phyloP scores from a whole-genome alignment of 1,284 basidiomycete species.

The Malassezia caprae region DNA sequence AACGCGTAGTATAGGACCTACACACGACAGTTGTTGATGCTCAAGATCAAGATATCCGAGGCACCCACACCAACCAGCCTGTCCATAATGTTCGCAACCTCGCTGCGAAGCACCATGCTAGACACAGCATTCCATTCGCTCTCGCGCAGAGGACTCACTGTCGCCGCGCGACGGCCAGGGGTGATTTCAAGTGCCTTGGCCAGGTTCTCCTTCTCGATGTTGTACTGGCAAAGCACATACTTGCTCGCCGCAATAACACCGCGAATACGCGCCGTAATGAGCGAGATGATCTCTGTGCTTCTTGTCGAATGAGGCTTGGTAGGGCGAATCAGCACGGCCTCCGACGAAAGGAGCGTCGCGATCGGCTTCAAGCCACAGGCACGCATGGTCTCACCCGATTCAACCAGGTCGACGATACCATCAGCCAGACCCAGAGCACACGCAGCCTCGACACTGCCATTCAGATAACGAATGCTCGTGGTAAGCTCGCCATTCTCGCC shows the following conservation, averaged over 20 bases:
- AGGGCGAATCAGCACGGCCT: slow-evolving; percentile 89
- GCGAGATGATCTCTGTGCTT: slow-evolving; percentile 59
- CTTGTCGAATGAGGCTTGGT: slow-evolving; percentile 58
- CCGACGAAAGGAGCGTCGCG: slow-evolving; percentile 64
- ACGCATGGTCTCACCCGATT: slow-evolving; percentile 99
- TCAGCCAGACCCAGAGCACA: slow-evolving; percentile 93
- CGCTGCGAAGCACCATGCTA: slow-evolving; percentile 79
- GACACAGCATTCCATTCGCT: slow-evolving; percentile 79
- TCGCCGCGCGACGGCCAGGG: slow-evolving; percentile 80
- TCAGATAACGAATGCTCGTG: slow-evolving; percentile 76
- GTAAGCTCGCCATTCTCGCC: slow-evolving; percentile 53
- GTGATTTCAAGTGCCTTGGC: slow-evolving; percentile 63
- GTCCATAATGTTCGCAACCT: slow-evolving; percentile 83
- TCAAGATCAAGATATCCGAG: slow-evolving; percentile 78
- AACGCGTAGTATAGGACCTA: slow-evolving; percentile 47
- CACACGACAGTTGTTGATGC: slow-evolving; percentile 86
- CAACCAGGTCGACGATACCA: slow-evolving; percentile 89
- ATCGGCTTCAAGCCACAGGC: slow-evolving; percentile 91
- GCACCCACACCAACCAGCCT: slow-evolving; percentile 70
- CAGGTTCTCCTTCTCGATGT: slow-evolving; percentile 62
- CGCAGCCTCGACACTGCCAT: slow-evolving; percentile 94
- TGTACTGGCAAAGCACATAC: slow-evolving; percentile 88
- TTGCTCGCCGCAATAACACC: slow-evolving; percentile 82
- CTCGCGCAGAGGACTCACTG: slow-evolving; percentile 74
- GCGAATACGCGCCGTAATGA: slow-evolving; percentile 76